Base-by-base conservation (phyloP, 805 yeast genomes). In the Cyberlindnera euphorbiae region DNA sequence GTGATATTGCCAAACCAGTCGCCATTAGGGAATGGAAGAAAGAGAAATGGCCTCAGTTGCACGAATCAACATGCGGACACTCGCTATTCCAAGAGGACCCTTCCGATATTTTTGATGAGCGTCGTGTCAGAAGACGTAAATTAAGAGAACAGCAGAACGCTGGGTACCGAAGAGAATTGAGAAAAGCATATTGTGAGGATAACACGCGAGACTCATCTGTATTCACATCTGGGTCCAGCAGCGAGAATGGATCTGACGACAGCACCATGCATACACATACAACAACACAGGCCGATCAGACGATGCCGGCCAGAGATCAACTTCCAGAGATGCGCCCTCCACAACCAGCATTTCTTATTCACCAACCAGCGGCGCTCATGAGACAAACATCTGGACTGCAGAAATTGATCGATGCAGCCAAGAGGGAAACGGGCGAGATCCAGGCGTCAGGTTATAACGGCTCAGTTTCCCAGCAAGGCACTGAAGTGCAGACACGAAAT, bases 11-110 rank as follows among this genome's bases (percentile, higher is more conserved):
- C 43, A 75, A 95, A 38, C 96, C 97, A 0, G 73, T 87, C 6
- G 79, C 89, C 9, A 66, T 78, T 6, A 71, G 89, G 49, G 97
- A 93, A 59, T 93, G 96, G 95, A 45, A 63, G 36, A 47, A 59
- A 39, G 52, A 46, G 8, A 31, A 30, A 28, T 71, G 75, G 76
- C 94, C 95, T 3, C 73, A 67, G 36, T 60, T 86, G 23, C 67
- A 73, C 45, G 59, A 66, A 11, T 75, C 87, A 0, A 67, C 82
- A 4, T 77, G 75, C 49, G 96, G 96, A 78, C 95, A 42, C 29
- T 48, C 53, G 1, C 86, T 95, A 5, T 90, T 90, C 61, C 69
- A 82, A n/a, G 72, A 72, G 33, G 90, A 84, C 52, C 55, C 65
- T 5, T 39, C 66, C 1, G 63, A 63, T 19, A 37, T 45, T 14